Evolutionary conservation across 148 eudicot species (phyloP), one percentile per base, ranked within the genome.

Genomic region (Silene conica): DNA sequence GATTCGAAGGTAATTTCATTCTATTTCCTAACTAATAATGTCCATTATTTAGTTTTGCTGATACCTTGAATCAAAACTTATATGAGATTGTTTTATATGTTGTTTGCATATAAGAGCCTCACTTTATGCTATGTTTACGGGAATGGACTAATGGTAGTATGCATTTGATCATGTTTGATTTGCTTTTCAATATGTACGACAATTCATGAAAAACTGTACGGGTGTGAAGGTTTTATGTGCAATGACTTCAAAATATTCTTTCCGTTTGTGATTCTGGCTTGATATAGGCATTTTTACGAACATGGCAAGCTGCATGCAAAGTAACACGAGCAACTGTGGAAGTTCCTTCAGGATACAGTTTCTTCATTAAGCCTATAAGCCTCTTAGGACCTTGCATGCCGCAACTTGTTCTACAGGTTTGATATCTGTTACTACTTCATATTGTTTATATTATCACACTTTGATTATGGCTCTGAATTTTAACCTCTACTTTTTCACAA

Each of bases 331-430:
- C 87, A 52, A 84, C 74, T 21, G 48, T 92, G 6, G 77, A 77
- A 77, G 79, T 92, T 28, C 93, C 97, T 34, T 75, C 82, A 22
- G 85, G 82, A 16, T 76, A 74, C 77, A 82, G 77, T 78, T 90
- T 90, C 79, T 65, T 88, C 12, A 76, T 92, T 68, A 79, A 80
- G 52, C 91, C 97, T 62, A 68, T 90, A 56, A 90, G 87, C 9
- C 88, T 92, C 16, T 80, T 90, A 87, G 97, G 97, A 45, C 91
- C 97, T 62, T 92, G 97, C 72, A 74, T 82, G 90, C 89, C 93
- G n/a, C 81, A 82, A 56, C 87, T 92, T 21, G 73, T 74, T 71
- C 78, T 92, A 55, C 89, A 88, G 96, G 97, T 90, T 12, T 76
- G 34, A 50, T 50, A 50, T 0, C 16, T 50, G 16, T 12, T 50